phyloP scores from a whole-genome alignment of 108 stramenopile species.

The Epithemia pelagica region DNA sequence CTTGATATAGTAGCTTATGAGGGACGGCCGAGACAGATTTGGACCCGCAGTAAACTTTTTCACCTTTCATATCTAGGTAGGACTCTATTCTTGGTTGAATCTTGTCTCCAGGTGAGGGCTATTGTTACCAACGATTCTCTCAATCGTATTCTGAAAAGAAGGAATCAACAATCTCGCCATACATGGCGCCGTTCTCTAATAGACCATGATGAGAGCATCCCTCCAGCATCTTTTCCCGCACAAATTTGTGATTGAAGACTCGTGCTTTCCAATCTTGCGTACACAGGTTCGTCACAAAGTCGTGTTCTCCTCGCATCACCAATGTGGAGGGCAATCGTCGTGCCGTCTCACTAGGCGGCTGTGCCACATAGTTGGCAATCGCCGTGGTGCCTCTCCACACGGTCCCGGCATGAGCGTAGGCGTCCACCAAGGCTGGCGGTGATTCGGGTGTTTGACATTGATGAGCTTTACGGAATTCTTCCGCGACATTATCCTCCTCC shows the following conservation, averaged over 20 bases:
- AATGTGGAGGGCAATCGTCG: conserved; percentile 20
- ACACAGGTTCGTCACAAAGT: conserved; percentile 46
- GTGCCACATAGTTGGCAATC: conserved; percentile 37
- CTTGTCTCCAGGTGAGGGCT: no score
- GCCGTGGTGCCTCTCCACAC: conserved; percentile 52
- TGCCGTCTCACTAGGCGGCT: conserved; percentile 16
- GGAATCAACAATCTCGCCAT: conserved; percentile 1
- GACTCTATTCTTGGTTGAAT: no score
- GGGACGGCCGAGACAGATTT: no score
- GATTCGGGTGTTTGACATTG: conserved; percentile 25
- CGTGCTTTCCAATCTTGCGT: conserved; percentile 38
- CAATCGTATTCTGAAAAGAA: conserved; percentile 1
- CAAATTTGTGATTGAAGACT: conserved; percentile 27
- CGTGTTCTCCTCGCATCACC: conserved; percentile 45
- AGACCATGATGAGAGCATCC: conserved; percentile 54
- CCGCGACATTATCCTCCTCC: no score
- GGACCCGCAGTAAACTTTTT: no score
- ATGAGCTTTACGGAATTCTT: conserved; percentile 40
- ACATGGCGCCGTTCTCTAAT: conserved; percentile 29
- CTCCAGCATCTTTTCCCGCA: conserved; percentile 23
- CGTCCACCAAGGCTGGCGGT: conserved; percentile 28
- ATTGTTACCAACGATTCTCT: no score
- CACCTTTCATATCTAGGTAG: no score
- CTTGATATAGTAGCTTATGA: no score
- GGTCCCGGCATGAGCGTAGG: conserved; percentile 40